Percentiles rank a stretch among this genome's conserved stretches.
These are phyloP conservation scores for Kwoniella bestiolae DNA, from an alignment of 768 basidiomycete genomes.

Conservation along the genomic window DNA sequence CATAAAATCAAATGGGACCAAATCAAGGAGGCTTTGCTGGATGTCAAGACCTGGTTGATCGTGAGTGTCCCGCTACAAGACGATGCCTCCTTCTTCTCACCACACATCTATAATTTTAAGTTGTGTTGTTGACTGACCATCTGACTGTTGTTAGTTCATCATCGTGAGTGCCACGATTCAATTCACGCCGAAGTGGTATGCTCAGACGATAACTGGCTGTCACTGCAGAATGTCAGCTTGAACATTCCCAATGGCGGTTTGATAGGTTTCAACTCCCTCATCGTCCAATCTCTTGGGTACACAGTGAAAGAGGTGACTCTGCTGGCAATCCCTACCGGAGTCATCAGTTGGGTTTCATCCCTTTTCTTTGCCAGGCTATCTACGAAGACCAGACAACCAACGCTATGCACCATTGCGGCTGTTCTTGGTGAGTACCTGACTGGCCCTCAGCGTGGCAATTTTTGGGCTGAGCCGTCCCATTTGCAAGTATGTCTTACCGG, in stretches of 20 bases:
- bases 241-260: constrained; percentile 37
- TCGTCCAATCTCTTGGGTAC: constrained; percentile 26
- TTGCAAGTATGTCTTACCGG: constrained; percentile 27
- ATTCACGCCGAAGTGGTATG: constrained; percentile 17
- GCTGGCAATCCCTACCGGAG: constrained; percentile 43
- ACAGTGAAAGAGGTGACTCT: constrained; percentile 24
- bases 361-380: constrained; percentile 33
- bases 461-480: neutral
- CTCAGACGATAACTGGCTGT: neutral
- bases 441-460: neutral
- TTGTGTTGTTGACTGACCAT: neutral
- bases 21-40: constrained; percentile 30
- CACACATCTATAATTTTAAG: too few relatives aligned
- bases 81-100: too few relatives aligned
- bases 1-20: constrained; percentile 19
- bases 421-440: neutral
- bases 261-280: constrained; percentile 29
- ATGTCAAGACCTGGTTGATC: constrained; percentile 40
- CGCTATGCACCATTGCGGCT: constrained; percentile 20
- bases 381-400: constrained; percentile 22
- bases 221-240: constrained; percentile 25
- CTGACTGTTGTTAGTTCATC: constrained; percentile 14
- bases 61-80: neutral
- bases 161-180: constrained; percentile 32
- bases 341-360: constrained; percentile 36